Evolutionary conservation across 768 basidiomycete species (phyloP), one percentile per base, ranked within the genome.

Genomic region (Mycena indigotica): DNA sequence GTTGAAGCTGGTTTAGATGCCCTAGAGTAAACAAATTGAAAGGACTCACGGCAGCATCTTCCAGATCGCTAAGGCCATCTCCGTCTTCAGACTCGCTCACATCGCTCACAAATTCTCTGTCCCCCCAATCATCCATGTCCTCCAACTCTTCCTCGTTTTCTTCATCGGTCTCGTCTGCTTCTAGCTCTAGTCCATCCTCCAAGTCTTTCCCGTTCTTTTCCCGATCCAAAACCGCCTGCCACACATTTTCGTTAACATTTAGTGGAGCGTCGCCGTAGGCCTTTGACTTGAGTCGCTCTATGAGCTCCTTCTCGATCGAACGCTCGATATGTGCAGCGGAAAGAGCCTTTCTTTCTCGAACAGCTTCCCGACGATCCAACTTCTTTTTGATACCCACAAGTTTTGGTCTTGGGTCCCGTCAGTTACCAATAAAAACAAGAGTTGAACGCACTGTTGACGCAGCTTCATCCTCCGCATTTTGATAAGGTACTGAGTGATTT

Each of bases 401-500:
- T 75, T 92, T 96, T 2, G 95, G 92, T 71, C 95, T 98, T 66
- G 4, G 30, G n/a, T n/a, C n/a, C n/a, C n/a, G n/a, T n/a, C n/a
- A n/a, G n/a, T n/a, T n/a, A 51, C 44, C 21, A 19, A 32, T 41
- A 5, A 26, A 50, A 44, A 19, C 12, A 44, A 21, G 8, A 44
- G 41, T n/a, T 16, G 57, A 24, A 77, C 90, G 65, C 54, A 95
- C 95, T 93, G 88, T 74, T 93, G 84, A 17, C 89, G 86, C 55
- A 95, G 79, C 64, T 91, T 91, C 60, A 96, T 74, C 40, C 91
- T 86, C 57, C 96, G 84, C 95, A 98, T 97, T 79, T 97, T 95
- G 73, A 98, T 98, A 62, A 99, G 84, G 69, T 98, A 98, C 71
- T 99, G 97, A 0, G 96, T 98, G 66, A 99, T 98, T 78, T 98